These are phyloP conservation scores for Chrysoporthe cubensis DNA, from an alignment of 2,329 filamentous ascomycete genomes.

Conservation along the genomic window DNA sequence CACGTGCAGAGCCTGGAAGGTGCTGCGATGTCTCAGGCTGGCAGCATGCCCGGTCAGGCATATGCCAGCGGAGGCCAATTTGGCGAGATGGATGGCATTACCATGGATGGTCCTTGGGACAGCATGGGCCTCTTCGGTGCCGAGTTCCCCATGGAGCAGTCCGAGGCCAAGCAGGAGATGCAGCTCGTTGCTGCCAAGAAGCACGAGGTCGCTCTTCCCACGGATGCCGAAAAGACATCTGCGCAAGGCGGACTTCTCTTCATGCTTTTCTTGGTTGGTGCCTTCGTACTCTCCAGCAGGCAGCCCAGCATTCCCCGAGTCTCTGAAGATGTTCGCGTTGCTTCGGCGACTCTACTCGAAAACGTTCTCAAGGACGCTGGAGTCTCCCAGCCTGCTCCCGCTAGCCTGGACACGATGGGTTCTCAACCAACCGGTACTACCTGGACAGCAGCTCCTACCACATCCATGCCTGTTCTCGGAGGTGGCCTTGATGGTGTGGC, in stretches of 20 bases:
- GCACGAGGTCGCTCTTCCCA: slow-evolving; percentile 48
- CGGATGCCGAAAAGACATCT: slow-evolving; percentile 64
- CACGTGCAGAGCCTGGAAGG: slow-evolving; percentile 73
- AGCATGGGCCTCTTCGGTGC: slow-evolving; percentile 73
- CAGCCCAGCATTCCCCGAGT: slow-evolving; percentile 76
- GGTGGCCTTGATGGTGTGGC: slow-evolving; percentile 53
- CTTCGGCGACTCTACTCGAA: slow-evolving; percentile 76
- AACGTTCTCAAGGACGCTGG: slow-evolving; percentile 83
- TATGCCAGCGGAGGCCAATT: slow-evolving; percentile 64
- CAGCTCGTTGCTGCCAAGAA: slow-evolving; percentile 60
- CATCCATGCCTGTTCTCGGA: slow-evolving; percentile 44
- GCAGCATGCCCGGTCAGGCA: slow-evolving; percentile 28
- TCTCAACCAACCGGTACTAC: slow-evolving; percentile 57
- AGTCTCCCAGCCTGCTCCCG: slow-evolving; percentile 52
- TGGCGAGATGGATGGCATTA: slow-evolving; percentile 80
- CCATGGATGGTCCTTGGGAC: slow-evolving; percentile 83
- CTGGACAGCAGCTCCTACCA: slow-evolving; percentile 49
- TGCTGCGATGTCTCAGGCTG: slow-evolving; percentile 48
- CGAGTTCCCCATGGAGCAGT: slow-evolving; percentile 66
- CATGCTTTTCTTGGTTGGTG: slow-evolving; percentile 95
- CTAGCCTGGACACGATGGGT: slow-evolving; percentile 47
- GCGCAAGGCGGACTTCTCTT: slow-evolving; percentile 83
- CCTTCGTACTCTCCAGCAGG: slow-evolving; percentile 90
- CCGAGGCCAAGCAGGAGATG: slow-evolving; percentile 64
- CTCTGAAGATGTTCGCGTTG: slow-evolving; percentile 78